Base-by-base conservation (phyloP, 192 early-diverging fungal species). In the Chytriomyces sp. region DNA sequence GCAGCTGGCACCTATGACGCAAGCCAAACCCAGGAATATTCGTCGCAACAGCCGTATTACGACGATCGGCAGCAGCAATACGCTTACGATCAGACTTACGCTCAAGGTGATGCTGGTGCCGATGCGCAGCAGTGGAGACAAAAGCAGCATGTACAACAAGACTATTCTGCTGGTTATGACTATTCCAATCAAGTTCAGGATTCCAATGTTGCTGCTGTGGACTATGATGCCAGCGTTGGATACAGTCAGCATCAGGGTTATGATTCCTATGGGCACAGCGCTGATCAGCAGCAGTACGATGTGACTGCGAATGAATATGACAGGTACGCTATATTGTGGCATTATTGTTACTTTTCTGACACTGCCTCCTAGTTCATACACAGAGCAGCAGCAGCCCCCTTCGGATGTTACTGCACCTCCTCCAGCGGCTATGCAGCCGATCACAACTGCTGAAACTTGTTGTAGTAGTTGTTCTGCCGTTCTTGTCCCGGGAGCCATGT, bases 401-500 rank as follows among this genome's bases (percentile, higher is more conserved):
- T 30, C 12, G 10, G n/a, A 26, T 55, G n/a, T 10, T 52, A 5
- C 49, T 25, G 38, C 40, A 66, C 6, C 25, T 10, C 5, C 41
- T 7, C 49, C 4, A 32, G 19, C 49, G 7, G 5, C 39, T 14
- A 5, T 6, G 33, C 10, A 39, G n/a, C n/a, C n/a, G n/a, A n/a
- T 14, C 14, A 14, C 8, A 19, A 17, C 38, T 5, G 34, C 7
- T 28, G 10, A 12, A 12, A 17, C 14, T 26, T 39, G 60, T 39
- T 39, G 10, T 17, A 53, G 25, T 59, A 14, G 31, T 25, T 36
- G 52, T 38, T 58, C 28, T 40, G 65, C 38, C 22, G 28, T 17
- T 55, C 59, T 44, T 54, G 65, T 39, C n/a, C 31, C 25, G 31
- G 22, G 39, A 68, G 56, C 14, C 36, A 54, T 81, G 71, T 83